phyloP scores from a whole-genome alignment of 2,329 filamentous ascomycete genomes.

The Hypomyces perniciosus region DNA sequence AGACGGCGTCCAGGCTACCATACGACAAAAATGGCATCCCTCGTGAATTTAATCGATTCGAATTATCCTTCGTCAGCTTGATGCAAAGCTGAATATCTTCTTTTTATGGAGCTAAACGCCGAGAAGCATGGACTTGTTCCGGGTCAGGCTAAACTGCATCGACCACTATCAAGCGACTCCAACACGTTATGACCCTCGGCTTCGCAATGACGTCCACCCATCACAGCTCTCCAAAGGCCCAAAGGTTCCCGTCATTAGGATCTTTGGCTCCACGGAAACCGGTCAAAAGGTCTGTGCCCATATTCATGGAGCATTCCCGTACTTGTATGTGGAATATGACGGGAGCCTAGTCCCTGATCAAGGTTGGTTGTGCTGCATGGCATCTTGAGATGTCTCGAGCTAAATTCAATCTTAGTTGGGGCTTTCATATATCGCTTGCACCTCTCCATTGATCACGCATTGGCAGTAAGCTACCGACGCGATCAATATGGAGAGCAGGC shows the following conservation, averaged over 20 bases:
- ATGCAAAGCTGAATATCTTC: neutral
- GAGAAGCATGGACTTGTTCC: slow-evolving; percentile 60
- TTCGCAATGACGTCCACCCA: slow-evolving; percentile 58
- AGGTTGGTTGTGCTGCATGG: slow-evolving; percentile 45
- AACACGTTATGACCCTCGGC: slow-evolving; percentile 71
- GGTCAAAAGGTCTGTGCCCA: slow-evolving; percentile 96
- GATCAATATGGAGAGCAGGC: slow-evolving; percentile 63
- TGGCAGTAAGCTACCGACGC: slow-evolving; percentile 77
- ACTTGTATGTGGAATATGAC: slow-evolving; percentile 84
- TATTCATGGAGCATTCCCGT: slow-evolving; percentile 91
- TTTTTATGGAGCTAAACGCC: slow-evolving; percentile 15
- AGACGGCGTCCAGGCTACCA: too few relatives aligned
- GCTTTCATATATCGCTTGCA: slow-evolving; percentile 73
- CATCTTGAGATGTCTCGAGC: slow-evolving; percentile 3
- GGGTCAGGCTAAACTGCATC: slow-evolving; percentile 89
- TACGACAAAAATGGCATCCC: too few relatives aligned
- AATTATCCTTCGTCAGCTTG: neutral
- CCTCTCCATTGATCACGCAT: slow-evolving; percentile 81
- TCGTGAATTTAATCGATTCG: neutral
- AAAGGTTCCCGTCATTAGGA: slow-evolving; percentile 76
- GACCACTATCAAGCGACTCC: slow-evolving; percentile 85
- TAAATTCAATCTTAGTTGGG: slow-evolving; percentile 47
- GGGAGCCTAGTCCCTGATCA: slow-evolving; percentile 61
- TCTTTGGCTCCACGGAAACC: slow-evolving; percentile 89
- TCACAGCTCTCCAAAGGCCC: slow-evolving; percentile 58